These are phyloP conservation scores for Arachis stenosperma DNA, from an alignment of 306 rosid genomes.

Conservation along the genomic window DNA sequence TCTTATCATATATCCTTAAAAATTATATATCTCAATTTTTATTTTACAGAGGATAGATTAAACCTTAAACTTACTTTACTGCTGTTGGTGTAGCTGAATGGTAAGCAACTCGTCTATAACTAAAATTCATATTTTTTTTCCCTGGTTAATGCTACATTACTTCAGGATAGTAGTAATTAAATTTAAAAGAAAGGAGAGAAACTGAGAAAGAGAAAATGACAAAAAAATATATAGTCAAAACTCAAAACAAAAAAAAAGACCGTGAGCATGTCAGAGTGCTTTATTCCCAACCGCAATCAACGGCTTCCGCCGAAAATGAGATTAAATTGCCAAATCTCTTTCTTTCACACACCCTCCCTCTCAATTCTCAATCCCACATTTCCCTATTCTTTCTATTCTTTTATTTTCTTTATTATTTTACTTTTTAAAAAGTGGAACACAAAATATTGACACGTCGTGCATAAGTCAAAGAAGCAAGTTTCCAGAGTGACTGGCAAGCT, in stretches of 20 bases:
- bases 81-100: neutral
- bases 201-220: conserved; percentile 24
- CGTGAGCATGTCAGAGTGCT: conserved; percentile 58
- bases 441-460: conserved; percentile 45
- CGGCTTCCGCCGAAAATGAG: conserved; percentile 73
- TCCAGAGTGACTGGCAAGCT: conserved; percentile 54
- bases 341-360: conserved; percentile 6
- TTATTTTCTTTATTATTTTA: conserved; percentile 1
- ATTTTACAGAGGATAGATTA: neutral
- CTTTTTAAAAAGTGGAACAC: neutral
- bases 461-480: conserved; percentile 55
- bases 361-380: neutral
- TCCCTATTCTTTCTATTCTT: neutral
- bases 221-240: conserved; percentile 61
- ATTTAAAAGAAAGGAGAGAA: neutral
- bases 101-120: neutral
- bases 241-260: conserved; percentile 44
- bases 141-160: neutral
- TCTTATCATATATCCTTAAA: neutral
- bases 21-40: neutral
- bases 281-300: conserved; percentile 99
- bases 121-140: neutral
- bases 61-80: conserved; percentile 18
- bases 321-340: neutral
- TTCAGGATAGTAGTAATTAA: neutral